Conservation (phyloP, 1,284 basidiomycete genomes). For the Volvariella surrecta region DNA sequence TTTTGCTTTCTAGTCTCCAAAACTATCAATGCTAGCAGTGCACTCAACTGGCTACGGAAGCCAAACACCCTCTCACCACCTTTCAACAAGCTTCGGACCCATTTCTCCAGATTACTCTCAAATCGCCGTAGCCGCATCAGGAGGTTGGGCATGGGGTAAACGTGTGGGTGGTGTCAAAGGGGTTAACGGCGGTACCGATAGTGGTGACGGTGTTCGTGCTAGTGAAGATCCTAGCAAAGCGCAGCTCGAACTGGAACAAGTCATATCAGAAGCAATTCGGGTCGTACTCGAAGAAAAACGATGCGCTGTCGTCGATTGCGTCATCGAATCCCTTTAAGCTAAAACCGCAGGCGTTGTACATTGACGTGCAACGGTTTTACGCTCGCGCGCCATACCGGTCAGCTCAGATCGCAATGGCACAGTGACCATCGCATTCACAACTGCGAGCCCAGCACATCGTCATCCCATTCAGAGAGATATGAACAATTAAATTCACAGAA, state of each 20-base stretch:
- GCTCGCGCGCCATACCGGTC: too few relatives aligned
- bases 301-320: conserved; percentile 53
- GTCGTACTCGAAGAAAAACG: conserved; percentile 49
- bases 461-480: too few relatives aligned
- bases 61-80: conserved; percentile 31
- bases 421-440: too few relatives aligned
- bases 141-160: conserved; percentile 52
- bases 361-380: too few relatives aligned
- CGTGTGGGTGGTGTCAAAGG: conserved; percentile 33
- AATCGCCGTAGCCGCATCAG: conserved; percentile 53
- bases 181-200: conserved; percentile 5
- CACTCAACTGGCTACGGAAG: conserved; percentile 53
- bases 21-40: conserved; percentile 53
- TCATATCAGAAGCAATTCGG: conserved; percentile 40
- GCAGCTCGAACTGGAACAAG: conserved; percentile 25
- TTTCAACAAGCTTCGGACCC: conserved; percentile 60
- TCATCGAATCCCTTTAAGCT: conserved; percentile 14
- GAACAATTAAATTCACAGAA: too few relatives aligned
- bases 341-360: too few relatives aligned
- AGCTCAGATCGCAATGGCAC: too few relatives aligned
- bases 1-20: conserved; percentile 37
- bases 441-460: too few relatives aligned
- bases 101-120: conserved; percentile 51
- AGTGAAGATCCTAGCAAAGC: not conserved
- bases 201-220: conserved; percentile 8